These are phyloP conservation scores for Brasilioporus rufonigricans DNA, from an alignment of 768 basidiomycete genomes.

Conservation along the genomic window DNA sequence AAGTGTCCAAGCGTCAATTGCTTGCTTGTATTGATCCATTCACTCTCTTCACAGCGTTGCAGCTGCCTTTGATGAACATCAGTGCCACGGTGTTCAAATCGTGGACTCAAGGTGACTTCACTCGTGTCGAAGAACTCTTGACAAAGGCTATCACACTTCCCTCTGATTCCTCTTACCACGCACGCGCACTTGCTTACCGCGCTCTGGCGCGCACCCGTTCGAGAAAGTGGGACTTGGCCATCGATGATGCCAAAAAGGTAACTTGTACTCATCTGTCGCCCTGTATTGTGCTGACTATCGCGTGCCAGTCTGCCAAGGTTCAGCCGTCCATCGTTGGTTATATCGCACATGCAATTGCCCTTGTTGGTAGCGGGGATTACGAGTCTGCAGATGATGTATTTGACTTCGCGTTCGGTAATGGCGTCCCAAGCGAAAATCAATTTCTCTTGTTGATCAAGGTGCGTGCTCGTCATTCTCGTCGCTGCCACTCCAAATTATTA, in stretches of 20 bases:
- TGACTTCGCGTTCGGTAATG: background rate
- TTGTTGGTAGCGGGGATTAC: background rate
- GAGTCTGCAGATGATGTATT: background rate
- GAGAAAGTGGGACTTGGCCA: too few species aligned
- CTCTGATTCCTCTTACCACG: background rate
- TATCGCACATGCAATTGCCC: background rate
- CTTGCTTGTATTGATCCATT: background rate
- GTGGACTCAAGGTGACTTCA: background rate
- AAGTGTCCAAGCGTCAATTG: background rate
- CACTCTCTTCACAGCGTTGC: background rate
- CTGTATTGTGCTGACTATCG: background rate
- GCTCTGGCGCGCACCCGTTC: background rate
- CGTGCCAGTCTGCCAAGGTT: background rate
- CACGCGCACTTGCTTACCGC: background rate
- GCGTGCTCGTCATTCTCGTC: background rate
- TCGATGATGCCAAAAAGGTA: background rate
- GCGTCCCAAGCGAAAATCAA: background rate
- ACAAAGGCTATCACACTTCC: background rate
- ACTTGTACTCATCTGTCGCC: background rate
- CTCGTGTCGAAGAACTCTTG: background rate
- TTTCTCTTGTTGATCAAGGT: background rate
- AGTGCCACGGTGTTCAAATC: background rate
- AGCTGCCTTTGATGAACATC: background rate
- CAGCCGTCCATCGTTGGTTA: background rate
- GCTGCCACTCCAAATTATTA: background rate